Evolutionary conservation across 2,329 filamentous ascomycete species (phyloP), one percentile per base, ranked within the genome.

Genomic region (Metarhizium robertsii): DNA sequence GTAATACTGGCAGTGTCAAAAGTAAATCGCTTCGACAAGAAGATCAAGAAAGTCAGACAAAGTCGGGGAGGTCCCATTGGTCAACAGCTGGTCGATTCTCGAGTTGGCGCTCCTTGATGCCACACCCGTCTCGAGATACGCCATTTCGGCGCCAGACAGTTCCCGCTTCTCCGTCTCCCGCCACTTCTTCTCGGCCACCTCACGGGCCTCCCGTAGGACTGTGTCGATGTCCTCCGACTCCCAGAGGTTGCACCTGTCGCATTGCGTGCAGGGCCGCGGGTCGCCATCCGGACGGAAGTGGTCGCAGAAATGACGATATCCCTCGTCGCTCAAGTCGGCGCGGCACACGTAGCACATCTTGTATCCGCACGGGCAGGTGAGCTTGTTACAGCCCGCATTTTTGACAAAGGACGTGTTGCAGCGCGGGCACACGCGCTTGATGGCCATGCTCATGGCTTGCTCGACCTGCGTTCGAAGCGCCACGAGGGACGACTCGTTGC

Each of bases 261-360:
- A 97, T 68, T 95, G 84, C 1, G 70, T 77, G 68, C 94, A 99
- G 14, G 78, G 76, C 14, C 81, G 80, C 20, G 78, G 75, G 51
- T 92, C 90, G 0, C 87, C 89, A 58, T 88, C 81, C 10, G 89
- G 86, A 8, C 94, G 81, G 69, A 97, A 97, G 71, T 97, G 94
- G 67, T 96, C 88, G 69, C 94, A 99, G 66, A 96, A 99, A 71
- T 99, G 94, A 43, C 84, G 79, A 70, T 99, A 97, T 0, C 92
- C 92, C 67, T 92, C 86, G 52, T 81, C 75, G 55, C 77, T 75
- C 50, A 87, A 83, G 64, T 90, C 85, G 62, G 86, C 86, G 45
- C 94, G 88, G 70, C 94, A 99, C 50, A 97, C 84, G 66, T 99
- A 99, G 70, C 94, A 99, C 92, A 97, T 97, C 63, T 88, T 87